A percentile compares a stretch with the other conserved stretches of the same genome.
phyloP scores from a whole-genome alignment of 345 rosid genomes.

The Corchorus olitorius region DNA sequence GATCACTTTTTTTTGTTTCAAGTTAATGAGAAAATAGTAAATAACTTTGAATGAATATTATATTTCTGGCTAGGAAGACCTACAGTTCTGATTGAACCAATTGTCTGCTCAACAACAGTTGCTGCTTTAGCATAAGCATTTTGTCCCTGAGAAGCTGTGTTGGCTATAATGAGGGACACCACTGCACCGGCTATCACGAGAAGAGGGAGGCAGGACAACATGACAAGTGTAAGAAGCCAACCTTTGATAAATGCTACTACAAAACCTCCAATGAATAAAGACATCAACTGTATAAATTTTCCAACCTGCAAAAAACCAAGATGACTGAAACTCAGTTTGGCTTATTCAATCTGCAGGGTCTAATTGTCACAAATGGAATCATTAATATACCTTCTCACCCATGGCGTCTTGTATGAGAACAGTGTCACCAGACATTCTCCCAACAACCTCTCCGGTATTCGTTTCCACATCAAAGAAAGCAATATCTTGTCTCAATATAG shows the following conservation, averaged over 20 bases:
- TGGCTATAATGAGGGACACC: conserved; percentile 41
- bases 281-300: conserved; percentile 53
- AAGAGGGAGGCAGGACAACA: conserved; percentile 59
- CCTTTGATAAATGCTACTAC: conserved; percentile 63
- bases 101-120: conserved; percentile 56
- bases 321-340: neutral
- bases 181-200: conserved; percentile 57
- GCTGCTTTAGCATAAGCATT: conserved; percentile 61
- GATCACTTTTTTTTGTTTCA: neutral
- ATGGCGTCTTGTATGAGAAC: conserved; percentile 78
- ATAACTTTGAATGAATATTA: neutral
- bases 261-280: conserved; percentile 70
- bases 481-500: conserved; percentile 70
- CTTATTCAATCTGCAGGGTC: neutral
- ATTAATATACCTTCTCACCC: conserved; percentile 63
- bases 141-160: conserved; percentile 53
- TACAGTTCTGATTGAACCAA: conserved; percentile 81
- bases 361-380: neutral
- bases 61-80: neutral
- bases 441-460: conserved; percentile 67
- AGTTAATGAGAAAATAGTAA: neutral
- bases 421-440: conserved; percentile 71
- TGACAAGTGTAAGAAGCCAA: conserved; percentile 69
- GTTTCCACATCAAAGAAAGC: conserved; percentile 70
- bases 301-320: conserved; percentile 56